phyloP scores from a whole-genome alignment of 768 basidiomycete genomes.

The Boletellus sp. region DNA sequence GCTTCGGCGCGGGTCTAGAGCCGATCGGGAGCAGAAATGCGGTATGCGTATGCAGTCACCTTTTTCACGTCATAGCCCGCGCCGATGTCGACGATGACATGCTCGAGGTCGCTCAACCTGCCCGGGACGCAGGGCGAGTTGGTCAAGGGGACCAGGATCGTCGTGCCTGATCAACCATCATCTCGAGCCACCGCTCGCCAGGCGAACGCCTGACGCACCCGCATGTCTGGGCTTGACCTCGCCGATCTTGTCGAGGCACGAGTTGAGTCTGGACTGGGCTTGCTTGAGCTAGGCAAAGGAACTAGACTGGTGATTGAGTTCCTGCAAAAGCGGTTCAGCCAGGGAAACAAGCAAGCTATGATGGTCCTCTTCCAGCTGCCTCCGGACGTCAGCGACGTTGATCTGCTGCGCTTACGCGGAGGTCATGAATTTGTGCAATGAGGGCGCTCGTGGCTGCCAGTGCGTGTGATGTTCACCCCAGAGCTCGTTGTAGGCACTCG shows the following conservation, averaged over 20 bases:
- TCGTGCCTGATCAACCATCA: slow-evolving; percentile 56
- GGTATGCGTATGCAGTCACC: slow-evolving; percentile 46
- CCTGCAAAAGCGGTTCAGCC: slow-evolving; percentile 44
- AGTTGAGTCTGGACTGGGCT: slow-evolving; percentile 88
- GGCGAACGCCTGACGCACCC: slow-evolving; percentile 34
- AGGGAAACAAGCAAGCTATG: not conserved
- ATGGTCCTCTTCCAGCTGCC: slow-evolving; percentile 86
- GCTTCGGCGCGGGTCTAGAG: slow-evolving; percentile 84
- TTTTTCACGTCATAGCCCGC: slow-evolving; percentile 97
- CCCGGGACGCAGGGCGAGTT: slow-evolving; percentile 96
- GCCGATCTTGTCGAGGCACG: slow-evolving; percentile 76
- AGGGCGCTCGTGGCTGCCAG: no score
- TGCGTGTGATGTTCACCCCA: no score
- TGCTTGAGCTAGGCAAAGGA: slow-evolving; percentile 92
- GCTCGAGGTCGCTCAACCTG: slow-evolving; percentile 73
- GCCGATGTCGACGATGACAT: slow-evolving; percentile 93
- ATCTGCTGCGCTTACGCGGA: slow-evolving; percentile 60
- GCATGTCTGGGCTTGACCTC: slow-evolving; percentile 72
- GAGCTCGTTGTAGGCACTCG: no score
- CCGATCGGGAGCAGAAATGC: no score
- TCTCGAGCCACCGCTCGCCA: not conserved
- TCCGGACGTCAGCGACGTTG: slow-evolving; percentile 78
- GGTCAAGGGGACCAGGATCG: slow-evolving; percentile 87
- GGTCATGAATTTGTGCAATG: no score
- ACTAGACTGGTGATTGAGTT: slow-evolving; percentile 85